Base-by-base conservation (phyloP, 1,284 basidiomycete species). In the Farysia itapuensis region DNA sequence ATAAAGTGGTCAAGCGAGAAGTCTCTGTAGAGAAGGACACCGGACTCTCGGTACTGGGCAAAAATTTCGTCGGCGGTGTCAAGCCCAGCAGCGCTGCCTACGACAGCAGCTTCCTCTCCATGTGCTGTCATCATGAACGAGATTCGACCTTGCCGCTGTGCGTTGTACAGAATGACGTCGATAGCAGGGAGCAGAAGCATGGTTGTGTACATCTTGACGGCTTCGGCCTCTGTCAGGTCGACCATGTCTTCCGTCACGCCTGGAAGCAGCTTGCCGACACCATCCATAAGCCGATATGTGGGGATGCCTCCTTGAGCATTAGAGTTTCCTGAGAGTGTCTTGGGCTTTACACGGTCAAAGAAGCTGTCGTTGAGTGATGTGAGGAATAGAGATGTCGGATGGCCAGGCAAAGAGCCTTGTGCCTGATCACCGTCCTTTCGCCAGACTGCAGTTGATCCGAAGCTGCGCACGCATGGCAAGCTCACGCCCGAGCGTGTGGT, bases 101-200 rank as follows among this genome's bases (percentile, higher is more conserved):
- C 85, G 30, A 95, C 85, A 0, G 90, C 87, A 4, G 89, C 91
- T 81, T 95, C 91, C 78, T 95, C 91, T 19, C 91, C 91, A 74
- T 91, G 80, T 25, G 61, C 66, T 13, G 70, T 73, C 73, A 90
- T 90, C 78, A 93, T 93, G 79, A 95, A 95, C 5, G 88, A 89
- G 67, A 93, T 91, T 72, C 92, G 89, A 21, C 91, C 91, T 78
- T 95, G 91, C 14, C 91, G 83, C 75, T 95, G 91, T 3, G 92
- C 85, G 70, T 92, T 93, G 79, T 92, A 90, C 16, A 95, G 81
- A 20, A 93, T 81, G 59, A 86, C 91, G 78, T 95, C 91, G 70
- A 94, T 81, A 25, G 85, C 84, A 0, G 91, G 91, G 30, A 94
- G 80, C 18, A 91, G 43, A 20, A 64, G 40, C 70, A 72, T 70